Conservation (phyloP, 192 early-diverging fungal genomes). For the Backusella psychrophila region DNA sequence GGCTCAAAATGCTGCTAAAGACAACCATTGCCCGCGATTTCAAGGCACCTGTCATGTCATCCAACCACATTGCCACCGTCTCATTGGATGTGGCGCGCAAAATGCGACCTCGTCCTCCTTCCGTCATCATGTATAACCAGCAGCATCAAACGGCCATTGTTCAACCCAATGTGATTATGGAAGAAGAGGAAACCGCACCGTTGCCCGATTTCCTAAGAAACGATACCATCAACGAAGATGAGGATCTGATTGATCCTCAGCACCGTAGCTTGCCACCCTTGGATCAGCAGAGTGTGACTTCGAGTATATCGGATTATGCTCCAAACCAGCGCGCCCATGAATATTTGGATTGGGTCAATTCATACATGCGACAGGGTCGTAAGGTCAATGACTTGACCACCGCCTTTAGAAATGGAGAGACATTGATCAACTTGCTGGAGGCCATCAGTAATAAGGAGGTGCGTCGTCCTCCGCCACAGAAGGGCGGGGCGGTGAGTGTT, state of each 20-base stretch:
- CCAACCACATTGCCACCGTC: slow-evolving; percentile 52
- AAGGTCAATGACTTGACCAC: slow-evolving; percentile 34
- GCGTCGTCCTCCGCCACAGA: slow-evolving; percentile 35
- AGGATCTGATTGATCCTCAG: slow-evolving; percentile 32
- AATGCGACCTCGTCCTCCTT: slow-evolving; percentile 50
- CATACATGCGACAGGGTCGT: slow-evolving; percentile 18
- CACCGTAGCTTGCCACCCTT: slow-evolving; percentile 2
- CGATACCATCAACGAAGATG: slow-evolving; percentile 14
- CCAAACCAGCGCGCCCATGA: slow-evolving; percentile 30
- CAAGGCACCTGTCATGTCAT: slow-evolving; percentile 54
- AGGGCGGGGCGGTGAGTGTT: slow-evolving; percentile 29
- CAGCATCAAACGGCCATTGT: neutral
- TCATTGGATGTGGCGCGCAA: slow-evolving; percentile 47
- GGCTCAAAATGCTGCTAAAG: slow-evolving; percentile 61
- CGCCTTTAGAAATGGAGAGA: slow-evolving; percentile 40
- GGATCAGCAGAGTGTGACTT: neutral
- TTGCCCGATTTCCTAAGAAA: neutral
- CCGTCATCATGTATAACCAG: slow-evolving; percentile 23
- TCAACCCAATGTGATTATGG: slow-evolving; percentile 15
- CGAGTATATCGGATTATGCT: neutral
- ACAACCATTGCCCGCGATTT: slow-evolving; percentile 56
- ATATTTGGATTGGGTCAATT: slow-evolving; percentile 46
- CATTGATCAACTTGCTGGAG: slow-evolving; percentile 41
- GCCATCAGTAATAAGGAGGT: slow-evolving; percentile 38
- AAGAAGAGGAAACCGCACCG: slow-evolving; percentile 8